phyloP scores from a whole-genome alignment of 2,329 filamentous ascomycete species.

The Huntiella savannae region DNA sequence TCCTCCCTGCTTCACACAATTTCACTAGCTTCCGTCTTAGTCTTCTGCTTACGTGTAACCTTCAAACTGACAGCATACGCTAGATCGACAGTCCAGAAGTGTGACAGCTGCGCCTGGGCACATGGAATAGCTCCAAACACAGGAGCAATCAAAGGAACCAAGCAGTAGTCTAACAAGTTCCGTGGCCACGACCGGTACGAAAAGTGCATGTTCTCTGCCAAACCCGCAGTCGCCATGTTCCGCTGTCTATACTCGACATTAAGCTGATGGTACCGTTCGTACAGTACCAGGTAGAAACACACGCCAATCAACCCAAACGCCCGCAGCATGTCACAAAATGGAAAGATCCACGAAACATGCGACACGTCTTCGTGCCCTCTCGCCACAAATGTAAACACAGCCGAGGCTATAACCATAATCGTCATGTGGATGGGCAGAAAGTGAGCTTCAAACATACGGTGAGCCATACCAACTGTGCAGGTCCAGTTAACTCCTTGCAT shows the following conservation, averaged over 20 bases:
- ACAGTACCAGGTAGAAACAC: slow-evolving; percentile 43
- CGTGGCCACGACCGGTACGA: slow-evolving; percentile 35
- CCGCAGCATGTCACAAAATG: slow-evolving; percentile 38
- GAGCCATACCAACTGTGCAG: slow-evolving; percentile 38
- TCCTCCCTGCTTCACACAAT: too few species aligned
- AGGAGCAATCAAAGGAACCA: slow-evolving; percentile 48
- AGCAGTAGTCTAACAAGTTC: slow-evolving; percentile 42
- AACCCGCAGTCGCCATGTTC: slow-evolving; percentile 46
- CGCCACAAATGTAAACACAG: slow-evolving; percentile 37
- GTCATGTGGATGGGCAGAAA: slow-evolving; percentile 51
- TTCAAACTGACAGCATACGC: slow-evolving; percentile 58
- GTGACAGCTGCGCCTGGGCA: slow-evolving; percentile 46
- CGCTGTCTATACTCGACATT: slow-evolving; percentile 40
- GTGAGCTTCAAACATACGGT: slow-evolving; percentile 56
- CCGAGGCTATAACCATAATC: slow-evolving; percentile 42
- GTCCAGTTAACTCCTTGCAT: slow-evolving; percentile 33
- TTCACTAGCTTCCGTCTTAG: background rate
- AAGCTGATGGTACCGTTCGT: slow-evolving; percentile 46
- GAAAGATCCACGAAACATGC: slow-evolving; percentile 38
- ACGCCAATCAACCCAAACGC: slow-evolving; percentile 43
- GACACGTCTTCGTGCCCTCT: slow-evolving; percentile 30
- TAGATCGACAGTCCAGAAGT: slow-evolving; percentile 50
- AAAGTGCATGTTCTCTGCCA: slow-evolving; percentile 47
- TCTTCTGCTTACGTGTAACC: slow-evolving; percentile 24
- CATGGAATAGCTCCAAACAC: slow-evolving; percentile 49